phyloP scores from a whole-genome alignment of 2,329 filamentous ascomycete genomes.

The Phialophora expanda region DNA sequence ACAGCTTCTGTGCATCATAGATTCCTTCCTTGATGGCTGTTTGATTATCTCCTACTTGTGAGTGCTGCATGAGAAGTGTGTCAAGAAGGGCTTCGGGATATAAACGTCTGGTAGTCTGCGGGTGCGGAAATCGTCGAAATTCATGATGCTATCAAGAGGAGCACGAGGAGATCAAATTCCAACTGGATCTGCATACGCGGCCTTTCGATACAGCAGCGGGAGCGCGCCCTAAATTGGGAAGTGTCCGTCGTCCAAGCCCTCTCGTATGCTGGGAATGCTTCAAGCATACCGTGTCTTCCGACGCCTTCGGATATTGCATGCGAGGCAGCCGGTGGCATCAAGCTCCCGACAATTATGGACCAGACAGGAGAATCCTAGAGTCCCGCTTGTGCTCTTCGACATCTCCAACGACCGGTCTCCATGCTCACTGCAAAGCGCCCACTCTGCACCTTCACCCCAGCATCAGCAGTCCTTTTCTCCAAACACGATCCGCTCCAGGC shows the following conservation, averaged over 20 bases:
- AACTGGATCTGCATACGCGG: not conserved
- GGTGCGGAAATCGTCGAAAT: not conserved
- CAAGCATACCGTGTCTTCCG: not conserved
- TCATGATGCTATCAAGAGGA: not conserved
- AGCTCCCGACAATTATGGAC: not conserved
- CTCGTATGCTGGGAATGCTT: not conserved
- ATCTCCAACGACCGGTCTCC: conserved; percentile 9
- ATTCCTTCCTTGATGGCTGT: not conserved
- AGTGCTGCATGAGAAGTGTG: not conserved
- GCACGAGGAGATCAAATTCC: not conserved
- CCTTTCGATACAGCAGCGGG: not conserved
- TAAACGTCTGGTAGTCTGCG: not conserved
- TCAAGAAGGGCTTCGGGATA: not conserved
- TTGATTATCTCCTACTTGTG: not conserved
- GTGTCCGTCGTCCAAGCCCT: not conserved
- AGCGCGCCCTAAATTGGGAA: not conserved
- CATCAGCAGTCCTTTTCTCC: conserved; percentile 12
- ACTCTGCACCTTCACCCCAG: not conserved
- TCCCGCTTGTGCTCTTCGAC: conserved; percentile 20
- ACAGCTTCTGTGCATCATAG: not conserved
- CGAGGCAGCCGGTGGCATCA: not conserved
- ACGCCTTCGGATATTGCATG: not conserved
- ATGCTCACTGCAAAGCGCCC: conserved; percentile 1
- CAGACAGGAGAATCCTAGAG: not conserved
- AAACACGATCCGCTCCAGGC: conserved; percentile 23